A percentile compares a stretch with the other conserved stretches of the same genome.
These are phyloP conservation scores for Populus trichocarpa DNA, from an alignment of 441 rosid species.

Conservation along the genomic window DNA sequence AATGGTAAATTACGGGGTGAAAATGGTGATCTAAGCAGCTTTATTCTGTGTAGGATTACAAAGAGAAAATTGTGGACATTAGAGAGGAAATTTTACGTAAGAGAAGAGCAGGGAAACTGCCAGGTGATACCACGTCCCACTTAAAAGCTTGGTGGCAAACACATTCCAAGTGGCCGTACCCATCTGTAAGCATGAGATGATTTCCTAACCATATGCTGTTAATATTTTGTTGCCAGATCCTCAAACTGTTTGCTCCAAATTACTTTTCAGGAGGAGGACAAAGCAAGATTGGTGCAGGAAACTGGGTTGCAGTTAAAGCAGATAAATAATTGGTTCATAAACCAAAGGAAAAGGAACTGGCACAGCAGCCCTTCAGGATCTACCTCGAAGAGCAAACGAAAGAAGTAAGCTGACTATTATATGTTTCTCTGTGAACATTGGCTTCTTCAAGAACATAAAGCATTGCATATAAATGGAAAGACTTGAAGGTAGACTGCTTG, in stretches of 20 bases:
- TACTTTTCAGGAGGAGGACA: conserved; percentile 84
- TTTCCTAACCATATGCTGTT: not conserved
- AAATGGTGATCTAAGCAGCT: conserved; percentile 6
- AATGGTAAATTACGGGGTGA: not conserved
- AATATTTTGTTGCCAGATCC: not conserved
- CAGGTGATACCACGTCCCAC: conserved; percentile 91
- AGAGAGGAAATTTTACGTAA: conserved; percentile 96
- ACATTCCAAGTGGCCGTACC: conserved; percentile 98
- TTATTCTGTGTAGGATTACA: conserved; percentile 62
- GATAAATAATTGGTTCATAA: conserved; percentile 97
- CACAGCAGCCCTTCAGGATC: conserved; percentile 91
- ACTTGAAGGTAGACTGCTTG: too few species aligned
- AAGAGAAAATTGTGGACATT: conserved; percentile 90
- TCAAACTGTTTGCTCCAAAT: not conserved
- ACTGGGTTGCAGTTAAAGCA: conserved; percentile 96
- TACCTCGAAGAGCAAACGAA: conserved; percentile 82
- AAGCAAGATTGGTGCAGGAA: conserved; percentile 87
- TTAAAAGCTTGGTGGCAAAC: conserved; percentile 96
- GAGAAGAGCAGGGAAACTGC: conserved; percentile 96
- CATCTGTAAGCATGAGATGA: conserved; percentile 54
- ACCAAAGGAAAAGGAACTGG: conserved; percentile 97
- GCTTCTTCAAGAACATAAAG: conserved; percentile 2
- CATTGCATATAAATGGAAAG: conserved; percentile 13
- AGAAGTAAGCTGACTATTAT: conserved; percentile 46
- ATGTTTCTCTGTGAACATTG: not conserved